Evolutionary conservation across 345 rosid species (phyloP), one percentile per base, ranked within the genome.

Genomic region (Melastoma malabathricum): DNA sequence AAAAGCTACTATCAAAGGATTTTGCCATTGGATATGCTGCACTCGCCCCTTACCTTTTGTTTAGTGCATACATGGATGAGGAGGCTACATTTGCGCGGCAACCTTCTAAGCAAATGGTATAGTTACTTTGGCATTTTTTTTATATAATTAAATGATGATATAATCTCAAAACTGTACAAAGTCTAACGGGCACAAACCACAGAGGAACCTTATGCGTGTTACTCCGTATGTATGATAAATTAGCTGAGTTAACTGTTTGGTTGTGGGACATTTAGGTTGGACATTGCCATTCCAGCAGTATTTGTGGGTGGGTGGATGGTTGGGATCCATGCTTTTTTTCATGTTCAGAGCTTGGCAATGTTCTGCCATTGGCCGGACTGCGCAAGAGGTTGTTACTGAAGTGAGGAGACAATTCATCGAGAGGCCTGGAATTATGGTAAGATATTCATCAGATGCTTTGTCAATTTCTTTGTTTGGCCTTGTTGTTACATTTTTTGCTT

Each of bases 1-100:
- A n/a, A n/a, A n/a, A n/a, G n/a, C n/a, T n/a, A n/a, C n/a, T n/a
- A n/a, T n/a, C n/a, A n/a, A n/a, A n/a, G n/a, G n/a, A n/a, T n/a
- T 92, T 92, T 75, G 98, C 98, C 46, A 87, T 92, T 72, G 98
- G 98, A 56, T 92, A 96, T 57, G 98, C 98, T 41, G 97, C 98
- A 31, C 97, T 92, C 55, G 98, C 98, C 44, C 87, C 98, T 47
- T 92, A 87, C 63, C 97, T 92, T 77, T 79, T 92, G 51, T 92
- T 92, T 68, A 87, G 96, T 79, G 98, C 98, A n/a, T 92, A 87
- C 65, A 92, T 92, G 98, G 98, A 92, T 68, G 98, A 92, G 75
- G 98, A 87, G 62, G 75, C 85, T 66, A 51, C 89, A 34, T 92
- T 92, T 75, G 79, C 98, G 44, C 68, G 18, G 38, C 76, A 63